phyloP scores from a whole-genome alignment of 139 green algal species.

The Astrephomene gubernaculifera region DNA sequence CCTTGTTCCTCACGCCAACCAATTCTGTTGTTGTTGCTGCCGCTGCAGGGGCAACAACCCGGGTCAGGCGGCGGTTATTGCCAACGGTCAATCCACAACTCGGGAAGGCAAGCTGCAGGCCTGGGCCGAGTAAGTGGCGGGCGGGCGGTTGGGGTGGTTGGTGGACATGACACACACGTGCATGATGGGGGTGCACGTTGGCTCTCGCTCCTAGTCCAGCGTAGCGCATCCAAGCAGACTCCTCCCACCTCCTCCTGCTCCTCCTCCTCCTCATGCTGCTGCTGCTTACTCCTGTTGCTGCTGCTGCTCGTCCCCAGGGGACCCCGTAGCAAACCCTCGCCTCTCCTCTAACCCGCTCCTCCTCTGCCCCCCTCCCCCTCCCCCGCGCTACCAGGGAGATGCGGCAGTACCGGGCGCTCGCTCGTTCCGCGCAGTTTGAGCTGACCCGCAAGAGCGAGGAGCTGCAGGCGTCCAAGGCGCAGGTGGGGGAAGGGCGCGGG shows the following conservation, averaged over 20 bases:
- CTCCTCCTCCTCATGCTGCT: no score
- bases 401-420: slow-evolving; percentile 31
- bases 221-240: no score
- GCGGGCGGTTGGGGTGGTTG: background rate
- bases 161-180: no score
- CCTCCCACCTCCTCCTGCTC: no score
- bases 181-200: no score
- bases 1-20: no score
- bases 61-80: background rate
- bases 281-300: background rate
- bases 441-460: slow-evolving; percentile 32
- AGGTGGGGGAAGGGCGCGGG: background rate
- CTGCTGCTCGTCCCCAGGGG: no score
- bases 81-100: background rate
- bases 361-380: background rate
- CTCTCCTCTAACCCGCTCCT: background rate
- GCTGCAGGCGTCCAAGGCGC: slow-evolving; percentile 43
- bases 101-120: slow-evolving; percentile 37
- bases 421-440: slow-evolving; percentile 20
- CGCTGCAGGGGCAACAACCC: slow-evolving; percentile 33
- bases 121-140: slow-evolving; percentile 26
- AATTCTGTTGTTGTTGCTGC: no score
- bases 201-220: no score
- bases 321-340: no score
- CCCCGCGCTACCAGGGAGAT: slow-evolving; percentile 12